Evolutionary conservation across 2,329 filamentous ascomycete species (phyloP).

Genomic region (Epicoccum sorghinum): DNA sequence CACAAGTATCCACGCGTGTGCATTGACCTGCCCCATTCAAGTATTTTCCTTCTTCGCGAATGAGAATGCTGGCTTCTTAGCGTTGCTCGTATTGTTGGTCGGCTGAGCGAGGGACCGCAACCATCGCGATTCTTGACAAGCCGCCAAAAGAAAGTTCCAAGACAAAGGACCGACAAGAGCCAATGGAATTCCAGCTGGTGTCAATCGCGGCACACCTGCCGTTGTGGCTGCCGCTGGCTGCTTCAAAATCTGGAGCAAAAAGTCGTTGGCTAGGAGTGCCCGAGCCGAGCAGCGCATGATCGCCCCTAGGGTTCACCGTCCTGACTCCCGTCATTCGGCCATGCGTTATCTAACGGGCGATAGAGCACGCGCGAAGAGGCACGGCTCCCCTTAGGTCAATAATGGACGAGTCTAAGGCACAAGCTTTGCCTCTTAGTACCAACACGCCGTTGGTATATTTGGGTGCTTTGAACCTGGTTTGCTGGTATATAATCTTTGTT

Average conservation of each 20-base stretch:
- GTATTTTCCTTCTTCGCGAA: constrained; percentile 6
- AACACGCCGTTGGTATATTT: constrained; percentile 10
- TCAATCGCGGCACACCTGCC: constrained; percentile 12
- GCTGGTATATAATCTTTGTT: constrained; percentile 13
- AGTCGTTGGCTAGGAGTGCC: constrained; percentile 7
- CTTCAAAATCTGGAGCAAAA: constrained; percentile 1
- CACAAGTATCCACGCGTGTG: constrained; percentile 5
- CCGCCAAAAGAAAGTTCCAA: constrained; percentile 16
- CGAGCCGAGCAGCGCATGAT: constrained; percentile 13
- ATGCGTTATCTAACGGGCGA: constrained; percentile 13
- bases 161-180: constrained; percentile 1
- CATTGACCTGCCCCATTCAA: constrained; percentile 9
- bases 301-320: constrained; percentile 11
- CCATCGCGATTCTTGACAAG: constrained; percentile 14
- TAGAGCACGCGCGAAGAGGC: constrained; percentile 15
- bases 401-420: constrained; percentile 13
- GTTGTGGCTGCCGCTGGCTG: background rate
- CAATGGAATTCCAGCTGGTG: background rate
- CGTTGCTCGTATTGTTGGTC: constrained; percentile 14
- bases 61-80: constrained; percentile 14
- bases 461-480: constrained; percentile 3
- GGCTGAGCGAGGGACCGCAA: constrained; percentile 13
- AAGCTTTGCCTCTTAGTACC: constrained; percentile 14
- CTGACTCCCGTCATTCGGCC: constrained; percentile 16
- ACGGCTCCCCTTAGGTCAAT: constrained; percentile 17